These are phyloP conservation scores for Cytospora leucostoma DNA, from an alignment of 2,329 filamentous ascomycete genomes.

Conservation along the genomic window DNA sequence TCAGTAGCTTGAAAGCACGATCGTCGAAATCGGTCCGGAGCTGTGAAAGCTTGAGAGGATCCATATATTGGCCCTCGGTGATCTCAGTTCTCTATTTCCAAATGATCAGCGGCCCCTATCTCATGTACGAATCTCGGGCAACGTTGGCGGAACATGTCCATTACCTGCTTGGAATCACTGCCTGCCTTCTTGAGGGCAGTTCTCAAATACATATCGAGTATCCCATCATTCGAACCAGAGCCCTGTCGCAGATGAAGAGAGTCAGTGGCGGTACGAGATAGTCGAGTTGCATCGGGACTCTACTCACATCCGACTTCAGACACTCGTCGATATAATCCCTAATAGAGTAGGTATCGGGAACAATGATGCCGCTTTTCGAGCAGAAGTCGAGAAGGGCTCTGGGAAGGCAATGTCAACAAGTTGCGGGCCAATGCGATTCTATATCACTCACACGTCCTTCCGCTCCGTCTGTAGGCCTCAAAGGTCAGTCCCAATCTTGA, in stretches of 20 bases:
- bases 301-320: not conserved
- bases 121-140: not conserved
- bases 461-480: not conserved
- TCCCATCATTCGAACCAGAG: not conserved
- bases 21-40: not conserved
- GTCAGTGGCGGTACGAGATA: not conserved
- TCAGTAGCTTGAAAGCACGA: slow-evolving; percentile 2
- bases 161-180: not conserved
- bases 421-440: not conserved
- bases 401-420: not conserved
- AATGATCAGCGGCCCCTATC: too few relatives aligned
- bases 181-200: not conserved
- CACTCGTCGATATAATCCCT: slow-evolving; percentile 3
- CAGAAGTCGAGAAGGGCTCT: not conserved
- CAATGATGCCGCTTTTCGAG: not conserved
- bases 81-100: not conserved
- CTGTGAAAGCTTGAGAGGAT: not conserved
- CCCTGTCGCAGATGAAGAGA: not conserved
- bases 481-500: not conserved
- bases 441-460: not conserved
- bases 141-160: not conserved
- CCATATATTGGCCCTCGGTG: not conserved
- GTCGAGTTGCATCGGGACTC: not conserved
- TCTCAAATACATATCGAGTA: not conserved
- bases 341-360: not conserved